Percentiles rank a stretch among this genome's conserved stretches.
phyloP scores from a whole-genome alignment of 352 stramenopile genomes.

The Phytopythium sindhum region DNA sequence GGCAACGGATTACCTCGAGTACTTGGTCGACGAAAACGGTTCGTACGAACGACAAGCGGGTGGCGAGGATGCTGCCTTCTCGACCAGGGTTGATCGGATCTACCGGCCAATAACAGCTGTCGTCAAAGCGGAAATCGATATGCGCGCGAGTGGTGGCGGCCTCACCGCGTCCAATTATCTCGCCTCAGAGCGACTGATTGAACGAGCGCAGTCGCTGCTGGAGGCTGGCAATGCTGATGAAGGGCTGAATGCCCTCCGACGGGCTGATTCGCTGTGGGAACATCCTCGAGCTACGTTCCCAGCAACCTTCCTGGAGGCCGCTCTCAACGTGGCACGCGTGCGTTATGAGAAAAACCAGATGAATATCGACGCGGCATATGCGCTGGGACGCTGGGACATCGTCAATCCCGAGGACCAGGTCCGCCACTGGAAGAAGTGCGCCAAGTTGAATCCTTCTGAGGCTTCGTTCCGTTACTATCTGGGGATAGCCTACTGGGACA shows the following conservation, averaged over 20 bases:
- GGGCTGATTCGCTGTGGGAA: constrained; percentile 28
- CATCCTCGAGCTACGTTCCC: constrained; percentile 12
- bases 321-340: constrained; percentile 19
- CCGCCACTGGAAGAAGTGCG: constrained; percentile 28
- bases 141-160: constrained; percentile 16
- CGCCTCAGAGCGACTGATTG: constrained; percentile 15
- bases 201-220: constrained; percentile 11
- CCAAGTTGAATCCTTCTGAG: constrained; percentile 26
- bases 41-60: neutral
- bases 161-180: constrained; percentile 29
- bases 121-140: constrained; percentile 23
- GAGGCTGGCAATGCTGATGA: constrained; percentile 16
- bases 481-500: constrained; percentile 20
- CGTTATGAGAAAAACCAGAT: constrained; percentile 21
- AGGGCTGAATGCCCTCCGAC: constrained; percentile 18
- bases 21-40: neutral
- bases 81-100: neutral
- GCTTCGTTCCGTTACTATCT: constrained; percentile 28
- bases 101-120: constrained; percentile 22
- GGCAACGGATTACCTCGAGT: neutral
- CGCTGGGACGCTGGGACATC: constrained; percentile 26
- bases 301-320: constrained; percentile 12
- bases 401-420: constrained; percentile 19
- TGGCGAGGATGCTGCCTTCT: neutral
- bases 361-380: constrained; percentile 27